Base-by-base conservation (phyloP, 164 flowering plant species). In the Macadamia tetraphylla region DNA sequence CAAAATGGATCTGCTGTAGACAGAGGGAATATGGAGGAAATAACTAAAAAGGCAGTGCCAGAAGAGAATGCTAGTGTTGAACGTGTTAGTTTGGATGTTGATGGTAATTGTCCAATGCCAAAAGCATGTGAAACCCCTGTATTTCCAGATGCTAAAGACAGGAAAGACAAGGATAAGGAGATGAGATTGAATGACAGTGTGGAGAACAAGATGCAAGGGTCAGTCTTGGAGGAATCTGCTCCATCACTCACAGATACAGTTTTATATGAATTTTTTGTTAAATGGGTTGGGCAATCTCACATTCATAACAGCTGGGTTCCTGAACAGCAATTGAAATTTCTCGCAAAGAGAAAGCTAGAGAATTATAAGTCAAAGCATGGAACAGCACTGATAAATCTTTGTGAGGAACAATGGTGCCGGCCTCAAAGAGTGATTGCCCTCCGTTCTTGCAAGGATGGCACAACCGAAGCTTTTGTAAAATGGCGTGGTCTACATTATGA, bases 231-330 rank as follows among this genome's bases (percentile, higher is more conserved):
- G 62, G 83, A 72, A 61, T 64, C 82, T 64, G 43, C 60, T 30
- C 70, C 74, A 63, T 65, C 59, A 35, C 70, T 66, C 58, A 74
- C 61, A 63, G 68, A 72, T 30, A 52, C 53, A 52, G 49, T 69
- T 31, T 30, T 58, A 0, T 89, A 75, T 81, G 99, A 95, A 75
- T 95, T 82, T 85, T 77, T 95, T 65, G 97, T 95, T 42, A 95
- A 95, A 75, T 95, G 99, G 99, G 92, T 82, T 14, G 98, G 96
- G n/a, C 84, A 79, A 77, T 95, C 99, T 66, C 82, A 95, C 72
- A 73, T 95, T 43, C 98, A 88, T 71, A 89, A 95, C 73, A 83
- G 73, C 67, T 95, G 99, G 99, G 78, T 95, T 59, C 70, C 94
- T 65, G 99, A 95, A 77, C 70, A 89, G 29, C 84, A 82, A 67